Evolutionary conservation across 2,329 filamentous ascomycete genomes (phyloP), one percentile per base, ranked within the genome.

Genomic region (Colletotrichum orbiculare): DNA sequence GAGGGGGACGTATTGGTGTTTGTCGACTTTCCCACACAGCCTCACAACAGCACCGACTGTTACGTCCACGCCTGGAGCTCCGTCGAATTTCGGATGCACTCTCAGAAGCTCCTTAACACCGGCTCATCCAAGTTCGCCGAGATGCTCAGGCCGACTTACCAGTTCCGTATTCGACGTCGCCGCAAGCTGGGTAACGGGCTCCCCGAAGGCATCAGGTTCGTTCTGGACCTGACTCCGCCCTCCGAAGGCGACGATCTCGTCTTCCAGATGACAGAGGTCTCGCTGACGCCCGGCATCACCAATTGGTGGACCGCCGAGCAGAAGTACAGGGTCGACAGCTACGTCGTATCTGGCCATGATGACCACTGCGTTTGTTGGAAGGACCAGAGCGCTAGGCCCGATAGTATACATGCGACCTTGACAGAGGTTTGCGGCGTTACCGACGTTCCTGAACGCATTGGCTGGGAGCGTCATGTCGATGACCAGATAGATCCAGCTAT

Each of bases 161-260:
- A 84, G 68, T 77, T 75, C 33, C 77, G 77, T 6, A 70, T 76
- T 13, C 73, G 71, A 42, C 76, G 81, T 25, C 78, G 77, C 12
- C 76, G 76, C 17, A 76, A 76, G 46, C 68, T 78, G 41, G 70
- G 70, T 42, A 76, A 75, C 33, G 71, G 70, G 12, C 71, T 80
- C 9, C 78, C 77, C 0, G 69, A 74, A 2, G 83, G 81, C 0
- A 76, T 90, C 70, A 82, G 82, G 62, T 91, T 85, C 68, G 76
- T 90, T 15, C 70, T 92, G 41, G 88, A 92, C 68, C 78, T 91
- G 11, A 90, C 88, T 0, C 89, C 89, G 0, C 82, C 85, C 0
- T 75, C 76, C 0, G 84, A 89, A 71, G 89, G 87, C 2, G 87
- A 91, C 2, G 88, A 90, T 11, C 82, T 87, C 9, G 84, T 89